Evolutionary conservation across 768 basidiomycete species (phyloP).

Genomic region (Tephrocybe sp.): DNA sequence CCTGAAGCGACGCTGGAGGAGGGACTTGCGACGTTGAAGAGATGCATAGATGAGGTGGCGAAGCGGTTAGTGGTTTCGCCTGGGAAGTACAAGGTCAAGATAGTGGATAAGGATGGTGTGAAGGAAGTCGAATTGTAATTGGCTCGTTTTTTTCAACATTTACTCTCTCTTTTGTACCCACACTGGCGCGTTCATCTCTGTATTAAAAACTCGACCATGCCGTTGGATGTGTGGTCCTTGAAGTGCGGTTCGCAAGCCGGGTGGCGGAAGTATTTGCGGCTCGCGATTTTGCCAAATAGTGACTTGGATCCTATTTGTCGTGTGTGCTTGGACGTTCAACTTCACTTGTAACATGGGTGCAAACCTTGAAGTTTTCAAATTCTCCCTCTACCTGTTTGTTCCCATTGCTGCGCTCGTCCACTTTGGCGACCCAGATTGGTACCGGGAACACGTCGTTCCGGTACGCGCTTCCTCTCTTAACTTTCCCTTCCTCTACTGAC

Average conservation of each 20-base stretch:
- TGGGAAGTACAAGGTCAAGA: slow-evolving; percentile 81
- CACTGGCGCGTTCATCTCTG: slow-evolving; percentile 7
- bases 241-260: too few relatives aligned
- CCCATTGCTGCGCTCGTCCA: slow-evolving; percentile 78
- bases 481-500: neutral
- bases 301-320: too few relatives aligned
- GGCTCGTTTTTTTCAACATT: neutral
- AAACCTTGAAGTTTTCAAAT: slow-evolving; percentile 89
- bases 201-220: neutral
- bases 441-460: slow-evolving; percentile 71
- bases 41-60: slow-evolving; percentile 86
- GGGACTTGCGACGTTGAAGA: slow-evolving; percentile 76
- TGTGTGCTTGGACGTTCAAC: too few relatives aligned
- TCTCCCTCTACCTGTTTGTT: slow-evolving; percentile 81
- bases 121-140: slow-evolving; percentile 71
- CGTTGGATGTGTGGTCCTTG: neutral
- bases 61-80: slow-evolving; percentile 80
- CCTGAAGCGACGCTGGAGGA: slow-evolving; percentile 84
- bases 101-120: slow-evolving; percentile 90
- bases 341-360: too few relatives aligned
- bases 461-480: slow-evolving; percentile 32
- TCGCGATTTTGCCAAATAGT: neutral
- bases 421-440: slow-evolving; percentile 89
- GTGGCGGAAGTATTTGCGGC: neutral
- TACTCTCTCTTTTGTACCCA: slow-evolving; percentile 9